Conservation (phyloP, 176 grass and related monocot genomes). For the Saccharum spontaneum region DNA sequence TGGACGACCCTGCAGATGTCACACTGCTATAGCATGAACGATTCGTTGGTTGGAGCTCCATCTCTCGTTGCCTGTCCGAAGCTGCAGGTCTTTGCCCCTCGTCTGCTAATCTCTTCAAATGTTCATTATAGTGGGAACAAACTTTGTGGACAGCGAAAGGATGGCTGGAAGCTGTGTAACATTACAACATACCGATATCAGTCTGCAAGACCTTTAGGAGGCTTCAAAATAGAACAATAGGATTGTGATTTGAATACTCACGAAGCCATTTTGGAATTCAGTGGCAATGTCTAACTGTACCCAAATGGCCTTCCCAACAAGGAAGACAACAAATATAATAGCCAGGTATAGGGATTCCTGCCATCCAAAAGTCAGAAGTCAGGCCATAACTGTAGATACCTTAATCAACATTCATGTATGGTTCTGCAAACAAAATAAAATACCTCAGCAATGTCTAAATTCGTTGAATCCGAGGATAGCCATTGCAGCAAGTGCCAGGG, state of each 20-base stretch:
- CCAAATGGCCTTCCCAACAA: conserved; percentile 89
- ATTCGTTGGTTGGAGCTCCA: conserved; percentile 56
- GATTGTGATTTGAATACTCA: conserved; percentile 45
- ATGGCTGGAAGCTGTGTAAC: conserved; percentile 65
- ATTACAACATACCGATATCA: conserved; percentile 12
- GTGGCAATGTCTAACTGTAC: conserved; percentile 81
- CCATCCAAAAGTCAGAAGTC: conserved; percentile 13
- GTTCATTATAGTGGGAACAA: conserved; percentile 95
- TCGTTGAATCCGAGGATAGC: conserved; percentile 90
- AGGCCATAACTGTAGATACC: background rate
- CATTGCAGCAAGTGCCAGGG: conserved; percentile 95
- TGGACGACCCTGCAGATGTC: conserved; percentile 67
- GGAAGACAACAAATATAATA: conserved; percentile 69
- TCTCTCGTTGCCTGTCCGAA: conserved; percentile 48
- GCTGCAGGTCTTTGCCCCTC: conserved; percentile 58
- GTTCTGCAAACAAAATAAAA: conserved; percentile 11
- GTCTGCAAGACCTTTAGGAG: background rate
- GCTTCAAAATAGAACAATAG: conserved; percentile 17
- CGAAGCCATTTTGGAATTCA: conserved; percentile 79
- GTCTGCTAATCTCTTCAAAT: conserved; percentile 89
- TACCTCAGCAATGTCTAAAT: conserved; percentile 94
- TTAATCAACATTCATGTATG: background rate
- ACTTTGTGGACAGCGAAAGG: conserved; percentile 93
- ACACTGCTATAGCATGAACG: conserved; percentile 47
- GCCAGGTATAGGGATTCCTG: conserved; percentile 76